Evolutionary conservation across 1,284 basidiomycete genomes (phyloP).

Genomic region (Laetiporus sulphureus): DNA sequence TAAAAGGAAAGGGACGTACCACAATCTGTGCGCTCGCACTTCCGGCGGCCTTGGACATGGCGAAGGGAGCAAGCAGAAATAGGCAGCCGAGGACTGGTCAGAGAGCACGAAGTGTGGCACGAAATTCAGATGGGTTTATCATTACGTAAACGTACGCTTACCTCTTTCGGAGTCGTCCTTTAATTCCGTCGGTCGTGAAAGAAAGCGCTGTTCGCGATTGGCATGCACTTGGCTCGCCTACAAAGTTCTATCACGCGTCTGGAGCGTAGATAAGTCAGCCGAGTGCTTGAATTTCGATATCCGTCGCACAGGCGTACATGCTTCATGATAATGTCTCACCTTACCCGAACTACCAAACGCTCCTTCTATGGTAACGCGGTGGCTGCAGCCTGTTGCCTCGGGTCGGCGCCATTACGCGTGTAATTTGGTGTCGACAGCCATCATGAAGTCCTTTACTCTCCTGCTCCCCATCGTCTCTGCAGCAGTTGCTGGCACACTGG

Average conservation of each 20-base stretch:
- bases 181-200: neutral
- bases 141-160: neutral
- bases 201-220: neutral
- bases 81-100: constrained; percentile 1
- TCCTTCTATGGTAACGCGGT: neutral
- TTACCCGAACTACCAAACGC: neutral
- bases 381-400: constrained; percentile 1
- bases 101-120: neutral
- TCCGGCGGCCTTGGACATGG: constrained; percentile 52
- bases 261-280: neutral
- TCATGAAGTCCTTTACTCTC: constrained; percentile 42
- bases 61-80: constrained; percentile 3
- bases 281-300: too few relatives aligned
- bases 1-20: constrained; percentile 34
- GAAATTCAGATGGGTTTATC: neutral
- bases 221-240: neutral
- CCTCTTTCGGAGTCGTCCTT: neutral
- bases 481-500: constrained; percentile 18
- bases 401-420: constrained; percentile 1
- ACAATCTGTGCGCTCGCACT: constrained; percentile 58
- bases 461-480: constrained; percentile 30
- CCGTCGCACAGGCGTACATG: too few relatives aligned
- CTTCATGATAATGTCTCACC: neutral
- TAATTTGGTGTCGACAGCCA: constrained; percentile 14
- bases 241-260: neutral